These are phyloP conservation scores for Mycena belliarum DNA, from an alignment of 768 basidiomycete genomes.

Conservation along the genomic window DNA sequence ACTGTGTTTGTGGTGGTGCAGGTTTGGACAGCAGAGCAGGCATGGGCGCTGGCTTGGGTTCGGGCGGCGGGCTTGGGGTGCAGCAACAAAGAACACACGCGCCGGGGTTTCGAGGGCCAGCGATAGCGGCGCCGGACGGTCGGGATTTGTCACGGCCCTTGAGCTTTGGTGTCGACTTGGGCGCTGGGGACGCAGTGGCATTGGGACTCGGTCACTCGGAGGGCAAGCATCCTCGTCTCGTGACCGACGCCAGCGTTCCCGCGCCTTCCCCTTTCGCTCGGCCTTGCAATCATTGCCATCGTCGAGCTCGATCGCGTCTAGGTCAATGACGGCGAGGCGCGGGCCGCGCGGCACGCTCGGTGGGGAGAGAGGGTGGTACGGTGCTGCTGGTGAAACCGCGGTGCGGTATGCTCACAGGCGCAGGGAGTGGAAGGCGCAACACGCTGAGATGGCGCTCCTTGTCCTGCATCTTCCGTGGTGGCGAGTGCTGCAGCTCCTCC, in stretches of 20 bases:
- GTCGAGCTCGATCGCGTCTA: slow-evolving; percentile 14
- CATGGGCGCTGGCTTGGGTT: slow-evolving; percentile 14
- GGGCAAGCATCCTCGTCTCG: slow-evolving; percentile 31
- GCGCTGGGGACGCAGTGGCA: too few relatives aligned
- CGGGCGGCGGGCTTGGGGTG: slow-evolving; percentile 27
- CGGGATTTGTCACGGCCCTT: slow-evolving; percentile 60
- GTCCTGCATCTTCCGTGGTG: slow-evolving; percentile 31
- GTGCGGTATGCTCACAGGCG: slow-evolving; percentile 15
- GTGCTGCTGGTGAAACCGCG: slow-evolving; percentile 1
- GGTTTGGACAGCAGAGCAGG: neutral
- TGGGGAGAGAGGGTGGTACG: neutral
- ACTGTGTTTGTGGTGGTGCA: neutral
- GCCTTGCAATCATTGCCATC: slow-evolving; percentile 42
- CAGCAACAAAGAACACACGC: slow-evolving; percentile 25
- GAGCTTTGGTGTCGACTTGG: slow-evolving; percentile 47
- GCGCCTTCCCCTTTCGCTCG: slow-evolving; percentile 21
- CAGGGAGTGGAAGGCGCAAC: slow-evolving; percentile 29
- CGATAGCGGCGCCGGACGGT: slow-evolving; percentile 21
- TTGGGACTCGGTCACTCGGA: too few relatives aligned
- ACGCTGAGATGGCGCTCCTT: slow-evolving; percentile 33
- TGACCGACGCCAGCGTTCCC: slow-evolving; percentile 2
- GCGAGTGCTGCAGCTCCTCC: slow-evolving; percentile 5
- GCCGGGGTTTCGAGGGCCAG: slow-evolving; percentile 7
- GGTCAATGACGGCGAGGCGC: slow-evolving; percentile 28
- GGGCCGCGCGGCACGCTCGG: neutral